Conservation (phyloP, 192 early-diverging fungal genomes). For the Pecoramyces ruminantium region DNA sequence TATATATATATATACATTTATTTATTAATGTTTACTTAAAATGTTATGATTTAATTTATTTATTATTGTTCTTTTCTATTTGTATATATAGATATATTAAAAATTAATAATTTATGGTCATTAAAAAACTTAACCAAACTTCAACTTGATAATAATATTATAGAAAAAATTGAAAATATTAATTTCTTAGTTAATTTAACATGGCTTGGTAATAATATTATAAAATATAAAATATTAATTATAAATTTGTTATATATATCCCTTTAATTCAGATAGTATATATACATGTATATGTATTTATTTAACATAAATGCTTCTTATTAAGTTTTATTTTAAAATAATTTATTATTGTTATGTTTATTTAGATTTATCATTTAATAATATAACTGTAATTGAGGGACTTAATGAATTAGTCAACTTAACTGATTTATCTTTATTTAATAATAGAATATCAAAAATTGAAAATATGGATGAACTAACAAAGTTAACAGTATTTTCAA, state of each 20-base stretch:
- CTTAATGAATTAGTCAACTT: slow-evolving; percentile 29
- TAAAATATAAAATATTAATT: not conserved
- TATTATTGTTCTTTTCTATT: not conserved
- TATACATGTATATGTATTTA: not conserved
- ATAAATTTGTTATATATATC: not conserved
- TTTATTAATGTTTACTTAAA: too few relatives aligned
- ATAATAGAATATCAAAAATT: slow-evolving; percentile 38
- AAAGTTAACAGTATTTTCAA: slow-evolving; percentile 33
- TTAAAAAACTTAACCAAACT: slow-evolving; percentile 40
- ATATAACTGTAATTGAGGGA: slow-evolving; percentile 41
- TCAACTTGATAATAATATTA: slow-evolving; percentile 52
- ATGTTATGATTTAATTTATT: too few relatives aligned
- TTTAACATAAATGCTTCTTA: not conserved
- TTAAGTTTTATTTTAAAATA: too few relatives aligned
- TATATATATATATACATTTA: too few relatives aligned
- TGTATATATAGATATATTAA: slow-evolving; percentile 29
- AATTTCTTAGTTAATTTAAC: slow-evolving; percentile 30
- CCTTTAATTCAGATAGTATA: too few relatives aligned
- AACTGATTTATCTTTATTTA: slow-evolving; percentile 43
- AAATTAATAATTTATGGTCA: slow-evolving; percentile 46
- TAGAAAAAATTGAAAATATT: slow-evolving; percentile 46
- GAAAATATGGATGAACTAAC: slow-evolving; percentile 37
- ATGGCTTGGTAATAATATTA: slow-evolving; percentile 25
- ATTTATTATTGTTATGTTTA: too few relatives aligned
- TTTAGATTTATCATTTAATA: slow-evolving; percentile 49